Evolutionary conservation across 768 basidiomycete genomes (phyloP), one percentile per base, ranked within the genome.

Genomic region (Rhodotorula sphaerocarpa): DNA sequence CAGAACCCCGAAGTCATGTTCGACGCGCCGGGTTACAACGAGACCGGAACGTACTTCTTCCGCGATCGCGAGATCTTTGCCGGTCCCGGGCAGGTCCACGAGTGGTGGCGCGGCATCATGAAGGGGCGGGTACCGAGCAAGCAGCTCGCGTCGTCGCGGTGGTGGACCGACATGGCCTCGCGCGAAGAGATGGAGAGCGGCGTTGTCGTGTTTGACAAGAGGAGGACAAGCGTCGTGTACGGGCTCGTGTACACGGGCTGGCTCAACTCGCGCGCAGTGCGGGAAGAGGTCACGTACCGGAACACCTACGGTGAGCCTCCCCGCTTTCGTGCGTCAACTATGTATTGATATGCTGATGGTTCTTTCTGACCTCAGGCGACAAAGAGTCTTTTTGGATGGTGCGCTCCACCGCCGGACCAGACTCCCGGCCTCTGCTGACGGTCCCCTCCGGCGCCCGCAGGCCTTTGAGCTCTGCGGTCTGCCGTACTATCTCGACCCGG

Each of bases 141-240:
- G 16, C 56, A 65, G 63, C 42, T 69, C 57, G 12, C 11, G 27
- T 25, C 25, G 41, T 56, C 54, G 30, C 28, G 63, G 20, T 69
- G 57, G 57, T 69, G 58, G 57, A 44, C 25, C 14, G 64, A 65
- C 25, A 48, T 53, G 50, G 64, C 67, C 1, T 39, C 31, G 11
- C 56, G 67, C 30, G 67, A 69, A 46, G 67, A 69, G 60, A 65
- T 65, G 67, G 67, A 69, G 61, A 56, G 53, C 23, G 67, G 67
- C 16, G 67, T 69, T 23, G 55, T 69, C 54, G 63, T 63, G 18
- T 52, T 69, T 25, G 61, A 69, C 55, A 69, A 69, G 64, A 41
- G 55, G 12, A 21, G 63, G 44, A 41, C 46, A 7, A 7, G 28
- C 55, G 64, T 65, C 10, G 36, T 46, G 7, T 36, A 63, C 23